Evolutionary conservation across 176 grass and related monocot species (phyloP).

Genomic region (Oryza officinalis): DNA sequence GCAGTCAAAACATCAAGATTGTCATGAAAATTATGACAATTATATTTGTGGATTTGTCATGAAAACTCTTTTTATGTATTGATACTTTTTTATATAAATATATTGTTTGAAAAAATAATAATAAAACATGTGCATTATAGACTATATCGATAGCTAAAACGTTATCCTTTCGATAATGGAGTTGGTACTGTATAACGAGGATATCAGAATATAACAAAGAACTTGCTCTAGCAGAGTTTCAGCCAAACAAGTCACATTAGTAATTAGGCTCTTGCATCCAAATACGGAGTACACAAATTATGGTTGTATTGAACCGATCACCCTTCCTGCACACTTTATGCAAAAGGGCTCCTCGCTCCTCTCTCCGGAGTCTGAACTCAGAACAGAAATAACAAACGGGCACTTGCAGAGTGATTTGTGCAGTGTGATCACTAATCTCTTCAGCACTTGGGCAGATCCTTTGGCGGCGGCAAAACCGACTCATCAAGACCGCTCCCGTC

Average conservation of each 20-base stretch:
- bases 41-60: too few species aligned
- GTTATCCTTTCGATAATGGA: too few species aligned
- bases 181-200: too few species aligned
- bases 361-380: background rate
- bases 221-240: too few species aligned
- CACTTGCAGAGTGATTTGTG: background rate
- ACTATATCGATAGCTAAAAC: too few species aligned
- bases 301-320: conserved; percentile 9
- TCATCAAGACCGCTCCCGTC: conserved; percentile 40
- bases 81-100: too few species aligned
- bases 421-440: background rate
- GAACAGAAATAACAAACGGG: background rate
- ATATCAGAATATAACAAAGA: too few species aligned
- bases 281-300: background rate
- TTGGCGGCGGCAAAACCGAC: conserved; percentile 52
- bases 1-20: too few species aligned
- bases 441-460: conserved; percentile 59
- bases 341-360: background rate
- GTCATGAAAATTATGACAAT: too few species aligned
- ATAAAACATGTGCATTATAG: too few species aligned
- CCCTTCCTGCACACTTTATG: conserved; percentile 24
- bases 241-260: background rate
- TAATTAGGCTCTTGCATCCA: background rate
- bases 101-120: too few species aligned
- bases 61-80: too few species aligned